Percentiles rank a stretch among this genome's conserved stretches.
phyloP scores from a whole-genome alignment of 495 filamentous ascomycete species.

The Podospora pseudoanserina region DNA sequence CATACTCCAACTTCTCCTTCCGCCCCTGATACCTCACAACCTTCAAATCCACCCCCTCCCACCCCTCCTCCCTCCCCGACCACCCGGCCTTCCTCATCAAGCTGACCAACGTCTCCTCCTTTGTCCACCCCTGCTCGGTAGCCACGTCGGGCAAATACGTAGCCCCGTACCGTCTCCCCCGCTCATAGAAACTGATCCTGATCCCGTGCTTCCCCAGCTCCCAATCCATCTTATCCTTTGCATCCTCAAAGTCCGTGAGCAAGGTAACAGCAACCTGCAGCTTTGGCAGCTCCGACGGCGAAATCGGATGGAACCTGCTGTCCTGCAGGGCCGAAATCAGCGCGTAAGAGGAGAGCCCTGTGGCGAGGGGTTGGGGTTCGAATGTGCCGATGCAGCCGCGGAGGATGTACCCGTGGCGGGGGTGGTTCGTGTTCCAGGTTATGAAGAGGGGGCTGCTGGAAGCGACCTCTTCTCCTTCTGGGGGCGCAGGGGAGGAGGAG shows the following conservation, averaged over 20 bases:
- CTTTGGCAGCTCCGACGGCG: slow-evolving; percentile 59
- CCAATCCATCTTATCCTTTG: slow-evolving; percentile 77
- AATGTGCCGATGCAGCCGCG: slow-evolving; percentile 98
- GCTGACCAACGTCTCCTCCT: slow-evolving; percentile 84
- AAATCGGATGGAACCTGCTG: slow-evolving; percentile 75
- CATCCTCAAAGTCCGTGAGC: slow-evolving; percentile 71
- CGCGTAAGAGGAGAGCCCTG: slow-evolving; percentile 75
- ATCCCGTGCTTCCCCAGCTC: slow-evolving; percentile 79
- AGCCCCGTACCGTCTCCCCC: slow-evolving; percentile 62
- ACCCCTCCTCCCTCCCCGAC: slow-evolving; percentile 62
- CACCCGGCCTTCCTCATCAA: slow-evolving; percentile 94
- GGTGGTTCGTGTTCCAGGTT: slow-evolving; percentile 80
- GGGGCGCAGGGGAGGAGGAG: slow-evolving; percentile 27
- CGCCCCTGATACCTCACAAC: slow-evolving; percentile 79
- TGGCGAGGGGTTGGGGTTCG: slow-evolving; percentile 67
- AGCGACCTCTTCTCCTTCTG: slow-evolving; percentile 22
- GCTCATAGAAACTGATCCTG: slow-evolving; percentile 66
- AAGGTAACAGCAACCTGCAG: slow-evolving; percentile 71
- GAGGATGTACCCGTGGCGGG: slow-evolving; percentile 56
- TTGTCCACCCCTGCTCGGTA: slow-evolving; percentile 89
- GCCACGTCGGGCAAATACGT: slow-evolving; percentile 94
- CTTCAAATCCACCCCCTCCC: slow-evolving; percentile 71
- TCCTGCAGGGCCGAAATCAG: slow-evolving; percentile 89
- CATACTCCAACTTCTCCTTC: slow-evolving; percentile 64
- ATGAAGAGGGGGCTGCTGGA: slow-evolving; percentile 75